Base-by-base conservation (phyloP, 805 yeast species). In the Wickerhamomyces chaumierensis region DNA sequence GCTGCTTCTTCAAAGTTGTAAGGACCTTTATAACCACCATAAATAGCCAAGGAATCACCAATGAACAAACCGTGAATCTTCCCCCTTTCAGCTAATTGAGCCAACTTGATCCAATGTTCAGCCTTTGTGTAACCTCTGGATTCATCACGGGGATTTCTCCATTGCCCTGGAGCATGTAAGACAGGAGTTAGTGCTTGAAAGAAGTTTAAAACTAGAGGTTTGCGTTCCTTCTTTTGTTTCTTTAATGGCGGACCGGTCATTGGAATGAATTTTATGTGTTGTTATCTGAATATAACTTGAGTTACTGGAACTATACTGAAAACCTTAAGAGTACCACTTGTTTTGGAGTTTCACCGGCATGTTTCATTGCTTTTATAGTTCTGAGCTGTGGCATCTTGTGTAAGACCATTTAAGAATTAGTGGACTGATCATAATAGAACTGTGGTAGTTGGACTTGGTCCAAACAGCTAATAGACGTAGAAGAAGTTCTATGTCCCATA, bases 11-110 rank as follows among this genome's bases (percentile, higher is more conserved):
- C 52, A 34, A 56, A 51, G 44, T 61, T 62, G 18, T 49, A 44
- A 5, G 68, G 66, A 13, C 71, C 71, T 41, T 65, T 57, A 43
- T 61, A 63, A 18, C 61, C 65, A 42, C 65, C 68, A 39, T 62
- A 63, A 5, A 61, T 57, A 11, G 66, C 68, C 17, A 64, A 46
- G 9, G 62, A 62, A 47, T 65, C 69, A 36, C 69, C 69, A 38
- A 65, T 48, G 42, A 65, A 65, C 4, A 64, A 36, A 18, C 57
- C 60, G 39, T 62, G 63, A 41, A 65, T 48, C 48, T 63, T 63
- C 7, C 66, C 69, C 34, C 53, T 49, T 38, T 64, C 69, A 18
- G 64, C 54, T 18, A 60, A 37, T 38, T 62, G 53, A 8, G 69
- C 68, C 5, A 64, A 41, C 25, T 61, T 49, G n/a, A 56, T 52